A percentile compares a stretch with the other conserved stretches of the same genome.
phyloP scores from a whole-genome alignment of 805 yeast genomes.

The Lachancea nothofagi region DNA sequence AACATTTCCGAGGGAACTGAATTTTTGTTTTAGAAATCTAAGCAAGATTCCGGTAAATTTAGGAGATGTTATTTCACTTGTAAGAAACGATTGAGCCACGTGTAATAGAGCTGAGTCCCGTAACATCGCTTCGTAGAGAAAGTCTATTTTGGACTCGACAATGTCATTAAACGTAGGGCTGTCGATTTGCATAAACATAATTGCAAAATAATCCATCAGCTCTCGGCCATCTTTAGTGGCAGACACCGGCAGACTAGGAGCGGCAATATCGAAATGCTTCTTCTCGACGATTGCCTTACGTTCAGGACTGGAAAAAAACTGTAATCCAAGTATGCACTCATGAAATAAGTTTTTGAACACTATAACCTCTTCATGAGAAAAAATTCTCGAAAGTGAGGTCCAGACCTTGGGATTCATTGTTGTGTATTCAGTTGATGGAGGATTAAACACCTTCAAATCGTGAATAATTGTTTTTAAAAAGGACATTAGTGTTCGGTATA shows the following conservation, averaged over 20 bases:
- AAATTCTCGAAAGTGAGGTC: constrained; percentile 83
- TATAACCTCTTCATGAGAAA: constrained; percentile 74
- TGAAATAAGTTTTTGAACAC: constrained; percentile 72
- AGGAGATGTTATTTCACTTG: constrained; percentile 90
- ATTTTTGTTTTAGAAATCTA: constrained; percentile 63
- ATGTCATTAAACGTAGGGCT: constrained; percentile 94
- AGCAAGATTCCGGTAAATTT: constrained; percentile 83
- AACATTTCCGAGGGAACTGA: constrained; percentile 74
- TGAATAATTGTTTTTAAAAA: constrained; percentile 85
- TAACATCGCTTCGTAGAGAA: constrained; percentile 70
- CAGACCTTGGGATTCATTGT: constrained; percentile 54
- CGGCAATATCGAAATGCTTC: constrained; percentile 55
- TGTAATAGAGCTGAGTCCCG: constrained; percentile 82
- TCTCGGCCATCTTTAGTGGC: constrained; percentile 93
- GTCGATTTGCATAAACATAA: constrained; percentile 89
- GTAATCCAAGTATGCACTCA: constrained; percentile 77
- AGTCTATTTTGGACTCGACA: constrained; percentile 71
- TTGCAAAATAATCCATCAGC: constrained; percentile 90
- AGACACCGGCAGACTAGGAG: constrained; percentile 77
- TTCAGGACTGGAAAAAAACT: constrained; percentile 55
- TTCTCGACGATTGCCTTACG: constrained; percentile 25
- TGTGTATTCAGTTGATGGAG: constrained; percentile 57
- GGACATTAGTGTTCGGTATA: constrained; percentile 83
- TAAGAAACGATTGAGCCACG: constrained; percentile 88
- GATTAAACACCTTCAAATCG: constrained; percentile 85